Evolutionary conservation across 2,329 filamentous ascomycete species (phyloP).

Genomic region (Acrocalymma vagum): DNA sequence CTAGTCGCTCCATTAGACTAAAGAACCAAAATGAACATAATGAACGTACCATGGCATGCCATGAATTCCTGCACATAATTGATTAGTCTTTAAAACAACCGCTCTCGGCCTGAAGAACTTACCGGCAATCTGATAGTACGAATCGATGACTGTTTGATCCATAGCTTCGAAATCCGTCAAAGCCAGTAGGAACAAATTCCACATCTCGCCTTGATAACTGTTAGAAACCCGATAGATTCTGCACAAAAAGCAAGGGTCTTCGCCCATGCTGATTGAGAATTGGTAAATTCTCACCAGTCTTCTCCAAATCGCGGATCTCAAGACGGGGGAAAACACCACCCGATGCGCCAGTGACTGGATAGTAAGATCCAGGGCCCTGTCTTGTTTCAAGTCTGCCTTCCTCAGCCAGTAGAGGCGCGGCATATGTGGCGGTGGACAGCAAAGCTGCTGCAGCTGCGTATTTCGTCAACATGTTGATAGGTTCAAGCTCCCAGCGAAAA

Average conservation of each 20-base stretch:
- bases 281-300: constrained; percentile 51
- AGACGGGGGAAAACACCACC: constrained; percentile 55
- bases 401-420: constrained; percentile 6
- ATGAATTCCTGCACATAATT: constrained; percentile 20
- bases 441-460: constrained; percentile 6
- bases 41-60: constrained; percentile 21
- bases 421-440: constrained; percentile 10
- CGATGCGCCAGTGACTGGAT: constrained; percentile 24
- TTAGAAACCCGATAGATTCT: too few species aligned
- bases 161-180: constrained; percentile 74
- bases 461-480: constrained; percentile 5
- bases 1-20: too few species aligned
- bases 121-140: constrained; percentile 81
- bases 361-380: constrained; percentile 15
- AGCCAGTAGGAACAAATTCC: constrained; percentile 78
- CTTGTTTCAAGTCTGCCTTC: background rate
- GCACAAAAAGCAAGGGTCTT: too few species aligned
- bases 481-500: background rate
- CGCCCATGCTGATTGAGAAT: too few species aligned
- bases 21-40: constrained; percentile 31
- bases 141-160: constrained; percentile 68
- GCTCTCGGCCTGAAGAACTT: constrained; percentile 11
- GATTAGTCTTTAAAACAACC: too few species aligned
- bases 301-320: constrained; percentile 70
- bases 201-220: constrained; percentile 66